phyloP scores from a whole-genome alignment of 139 green algal genomes.

The Desmodesmus armatus region DNA sequence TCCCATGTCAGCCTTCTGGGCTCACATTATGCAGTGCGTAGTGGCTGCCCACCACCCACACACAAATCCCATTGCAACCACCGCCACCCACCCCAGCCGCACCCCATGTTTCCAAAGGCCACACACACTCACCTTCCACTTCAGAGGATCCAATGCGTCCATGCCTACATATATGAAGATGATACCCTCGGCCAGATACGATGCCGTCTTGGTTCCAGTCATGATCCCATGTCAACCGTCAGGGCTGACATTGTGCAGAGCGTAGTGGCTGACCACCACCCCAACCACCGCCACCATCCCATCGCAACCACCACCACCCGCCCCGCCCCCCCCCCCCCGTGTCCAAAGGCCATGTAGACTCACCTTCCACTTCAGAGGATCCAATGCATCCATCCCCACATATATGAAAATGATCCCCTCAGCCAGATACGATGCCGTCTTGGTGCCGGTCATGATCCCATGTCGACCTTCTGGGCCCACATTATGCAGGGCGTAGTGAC shows the following conservation, averaged over 20 bases:
- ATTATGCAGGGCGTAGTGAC: conserved; percentile 82
- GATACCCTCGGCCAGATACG: conserved; percentile 75
- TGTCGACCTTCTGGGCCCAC: conserved; percentile 45
- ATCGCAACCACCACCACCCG: too few relatives aligned
- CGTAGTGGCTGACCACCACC: conserved; percentile 79
- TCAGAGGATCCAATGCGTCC: conserved; percentile 79
- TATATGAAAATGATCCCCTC: conserved; percentile 89
- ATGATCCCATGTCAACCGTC: too few relatives aligned
- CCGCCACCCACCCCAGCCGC: too few relatives aligned
- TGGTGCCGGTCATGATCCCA: conserved; percentile 59
- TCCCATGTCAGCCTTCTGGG: conserved; percentile 43
- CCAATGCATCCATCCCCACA: conserved; percentile 82
- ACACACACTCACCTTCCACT: background rate
- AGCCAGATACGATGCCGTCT: conserved; percentile 66
- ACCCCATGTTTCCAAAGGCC: background rate
- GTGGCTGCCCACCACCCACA: conserved; percentile 78
- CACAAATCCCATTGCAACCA: too few relatives aligned
- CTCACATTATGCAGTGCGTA: conserved; percentile 81
- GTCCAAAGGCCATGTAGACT: background rate
- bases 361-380: conserved; percentile 81
- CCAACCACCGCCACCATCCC: too few relatives aligned
- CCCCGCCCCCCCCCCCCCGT: too few relatives aligned
- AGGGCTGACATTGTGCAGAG: conserved; percentile 70
- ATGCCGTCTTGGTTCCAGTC: too few relatives aligned
- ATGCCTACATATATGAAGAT: conserved; percentile 90